Evolutionary conservation across 352 stramenopile genomes (phyloP).

Genomic region (Pythium insidiosum): DNA sequence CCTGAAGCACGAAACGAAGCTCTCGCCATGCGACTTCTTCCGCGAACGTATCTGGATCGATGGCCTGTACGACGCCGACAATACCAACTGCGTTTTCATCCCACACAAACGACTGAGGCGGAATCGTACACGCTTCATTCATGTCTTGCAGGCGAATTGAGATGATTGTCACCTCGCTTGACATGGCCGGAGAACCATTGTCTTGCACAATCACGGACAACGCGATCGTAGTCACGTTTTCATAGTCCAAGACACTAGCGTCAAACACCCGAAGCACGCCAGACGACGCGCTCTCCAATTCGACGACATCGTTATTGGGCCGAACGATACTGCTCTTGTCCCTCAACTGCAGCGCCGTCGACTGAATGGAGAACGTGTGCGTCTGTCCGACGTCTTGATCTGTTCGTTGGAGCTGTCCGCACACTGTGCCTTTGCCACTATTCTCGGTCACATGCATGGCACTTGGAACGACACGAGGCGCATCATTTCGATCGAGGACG

Average conservation of each 20-base stretch:
- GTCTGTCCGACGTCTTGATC: conserved; percentile 16
- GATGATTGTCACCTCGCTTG: conserved; percentile 3
- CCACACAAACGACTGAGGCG: not conserved
- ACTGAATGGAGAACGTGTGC: conserved; percentile 2
- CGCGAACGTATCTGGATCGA: conserved; percentile 11
- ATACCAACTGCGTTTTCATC: conserved; percentile 14
- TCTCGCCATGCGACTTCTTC: conserved; percentile 3
- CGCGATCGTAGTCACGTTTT: conserved; percentile 5
- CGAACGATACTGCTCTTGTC: conserved; percentile 5
- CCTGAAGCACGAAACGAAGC: conserved; percentile 8
- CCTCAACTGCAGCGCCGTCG: conserved; percentile 3
- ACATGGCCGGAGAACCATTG: conserved; percentile 7
- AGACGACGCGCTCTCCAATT: not conserved
- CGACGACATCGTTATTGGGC: conserved; percentile 6
- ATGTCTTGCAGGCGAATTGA: conserved; percentile 9
- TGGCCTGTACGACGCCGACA: conserved; percentile 5
- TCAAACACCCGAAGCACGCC: conserved; percentile 10
- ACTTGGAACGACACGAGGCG: conserved; percentile 5
- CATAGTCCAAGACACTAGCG: conserved; percentile 12
- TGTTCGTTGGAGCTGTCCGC: conserved; percentile 5
- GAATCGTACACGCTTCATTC: conserved; percentile 15
- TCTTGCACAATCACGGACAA: conserved; percentile 12
- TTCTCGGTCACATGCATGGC: conserved; percentile 12
- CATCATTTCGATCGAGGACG: conserved; percentile 19
- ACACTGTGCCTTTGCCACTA: not conserved